Conservation (phyloP, 2,329 filamentous ascomycete genomes). For the Penicillium freii region DNA sequence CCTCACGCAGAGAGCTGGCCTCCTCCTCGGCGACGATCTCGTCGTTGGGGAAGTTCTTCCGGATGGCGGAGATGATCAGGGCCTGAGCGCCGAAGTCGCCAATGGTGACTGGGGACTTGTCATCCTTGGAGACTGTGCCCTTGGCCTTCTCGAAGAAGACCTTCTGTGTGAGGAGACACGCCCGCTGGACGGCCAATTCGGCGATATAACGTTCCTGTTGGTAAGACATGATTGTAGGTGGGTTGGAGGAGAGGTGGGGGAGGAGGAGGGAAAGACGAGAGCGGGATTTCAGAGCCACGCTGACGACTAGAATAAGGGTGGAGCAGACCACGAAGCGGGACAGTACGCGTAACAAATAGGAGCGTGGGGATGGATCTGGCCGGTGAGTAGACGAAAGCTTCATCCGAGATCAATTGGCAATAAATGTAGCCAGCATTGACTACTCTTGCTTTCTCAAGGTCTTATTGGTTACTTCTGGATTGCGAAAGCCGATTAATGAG, state of each 20-base stretch:
- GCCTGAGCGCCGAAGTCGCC: constrained; percentile 98
- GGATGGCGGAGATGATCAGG: constrained; percentile 87
- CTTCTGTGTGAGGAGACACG: constrained; percentile 69
- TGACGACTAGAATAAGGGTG: constrained; percentile 46
- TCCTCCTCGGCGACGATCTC: constrained; percentile 96
- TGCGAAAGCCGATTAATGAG: background rate
- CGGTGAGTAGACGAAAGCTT: constrained; percentile 18
- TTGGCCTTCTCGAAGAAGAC: constrained; percentile 88
- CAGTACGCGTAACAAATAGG: constrained; percentile 24
- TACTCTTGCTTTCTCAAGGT: background rate
- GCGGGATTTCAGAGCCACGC: constrained; percentile 39
- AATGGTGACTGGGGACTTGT: constrained; percentile 95
- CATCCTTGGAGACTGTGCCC: constrained; percentile 89
- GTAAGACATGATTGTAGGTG: constrained; percentile 54
- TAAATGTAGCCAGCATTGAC: background rate
- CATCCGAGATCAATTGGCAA: constrained; percentile 17
- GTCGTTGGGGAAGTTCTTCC: constrained; percentile 84
- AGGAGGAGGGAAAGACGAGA: constrained; percentile 43
- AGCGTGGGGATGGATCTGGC: constrained; percentile 19
- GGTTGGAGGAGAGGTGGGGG: constrained; percentile 27
- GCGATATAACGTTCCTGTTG: constrained; percentile 77
- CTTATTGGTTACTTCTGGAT: background rate
- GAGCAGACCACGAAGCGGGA: constrained; percentile 36
- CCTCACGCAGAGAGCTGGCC: constrained; percentile 71
- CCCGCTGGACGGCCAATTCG: constrained; percentile 84